A percentile compares a stretch with the other conserved stretches of the same genome.
phyloP scores from a whole-genome alignment of 352 stramenopile genomes.

The Globisporangium irregulare region DNA sequence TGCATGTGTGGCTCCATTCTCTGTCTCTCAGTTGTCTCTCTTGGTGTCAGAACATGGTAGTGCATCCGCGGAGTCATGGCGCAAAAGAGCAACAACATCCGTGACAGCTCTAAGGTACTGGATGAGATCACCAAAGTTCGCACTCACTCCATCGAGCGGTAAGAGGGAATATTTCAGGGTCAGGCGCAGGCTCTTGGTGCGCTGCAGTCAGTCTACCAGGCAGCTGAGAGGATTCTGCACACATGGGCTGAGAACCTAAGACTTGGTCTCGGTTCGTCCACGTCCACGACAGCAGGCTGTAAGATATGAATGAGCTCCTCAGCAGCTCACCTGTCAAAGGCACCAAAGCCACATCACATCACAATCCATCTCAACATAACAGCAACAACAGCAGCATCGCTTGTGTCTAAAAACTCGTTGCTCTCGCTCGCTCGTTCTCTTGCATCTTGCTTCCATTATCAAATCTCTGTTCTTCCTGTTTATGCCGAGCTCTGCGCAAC shows the following conservation, averaged over 20 bases:
- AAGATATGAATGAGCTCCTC: not conserved
- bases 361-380: not conserved
- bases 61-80: not conserved
- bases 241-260: not conserved
- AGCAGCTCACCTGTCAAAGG: not conserved
- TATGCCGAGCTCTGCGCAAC: constrained; percentile 16
- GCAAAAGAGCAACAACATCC: not conserved
- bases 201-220: not conserved
- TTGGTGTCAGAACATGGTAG: not conserved
- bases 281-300: not conserved
- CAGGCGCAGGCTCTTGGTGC: not conserved
- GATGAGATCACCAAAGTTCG: not conserved
- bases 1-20: not conserved
- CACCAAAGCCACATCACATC: not conserved
- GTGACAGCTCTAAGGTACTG: not conserved
- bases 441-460: constrained; percentile 17
- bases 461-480: not conserved
- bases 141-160: not conserved
- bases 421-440: not conserved
- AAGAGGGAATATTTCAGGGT: not conserved
- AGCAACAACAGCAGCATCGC: not conserved
- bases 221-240: not conserved
- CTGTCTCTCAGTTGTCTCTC: not conserved
- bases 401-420: constrained; percentile 6
- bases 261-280: not conserved